Conservation (phyloP, 768 basidiomycete species). For the Hericium erinaceus region DNA sequence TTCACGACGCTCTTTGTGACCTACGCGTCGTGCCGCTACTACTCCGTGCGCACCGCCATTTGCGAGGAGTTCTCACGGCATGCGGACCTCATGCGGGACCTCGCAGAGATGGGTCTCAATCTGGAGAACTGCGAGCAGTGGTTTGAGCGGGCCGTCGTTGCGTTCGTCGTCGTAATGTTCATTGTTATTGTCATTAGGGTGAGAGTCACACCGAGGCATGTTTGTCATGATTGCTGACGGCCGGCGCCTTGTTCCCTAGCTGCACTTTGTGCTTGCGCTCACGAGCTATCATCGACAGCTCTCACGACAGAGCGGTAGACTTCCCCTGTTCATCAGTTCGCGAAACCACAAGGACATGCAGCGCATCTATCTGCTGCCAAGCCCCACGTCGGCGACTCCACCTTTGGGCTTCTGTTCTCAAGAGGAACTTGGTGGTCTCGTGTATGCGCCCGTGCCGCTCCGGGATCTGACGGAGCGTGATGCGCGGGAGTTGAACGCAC, state of each 20-base stretch:
- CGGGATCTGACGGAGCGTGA: slow-evolving; percentile 43
- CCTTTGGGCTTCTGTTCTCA: background rate
- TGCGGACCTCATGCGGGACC: slow-evolving; percentile 62
- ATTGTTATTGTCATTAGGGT: slow-evolving; percentile 61
- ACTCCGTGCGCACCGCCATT: slow-evolving; percentile 44
- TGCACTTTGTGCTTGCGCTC: slow-evolving; percentile 70
- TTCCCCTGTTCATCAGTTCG: slow-evolving; percentile 12
- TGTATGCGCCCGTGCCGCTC: slow-evolving; percentile 68
- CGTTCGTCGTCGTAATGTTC: slow-evolving; percentile 46
- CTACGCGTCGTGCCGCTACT: slow-evolving; percentile 47
- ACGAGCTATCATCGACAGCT: slow-evolving; percentile 56
- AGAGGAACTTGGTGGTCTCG: slow-evolving; percentile 19
- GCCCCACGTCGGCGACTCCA: slow-evolving; percentile 21
- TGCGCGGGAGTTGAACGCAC: slow-evolving; percentile 40
- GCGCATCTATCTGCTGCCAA: slow-evolving; percentile 57
- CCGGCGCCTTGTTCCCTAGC: slow-evolving; percentile 26
- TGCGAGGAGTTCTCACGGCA: slow-evolving; percentile 73
- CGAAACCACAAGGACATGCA: slow-evolving; percentile 27
- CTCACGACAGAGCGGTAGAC: slow-evolving; percentile 29
- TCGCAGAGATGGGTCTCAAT: slow-evolving; percentile 64
- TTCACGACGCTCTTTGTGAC: slow-evolving; percentile 46
- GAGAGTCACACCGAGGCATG: slow-evolving; percentile 20
- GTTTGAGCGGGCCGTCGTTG: slow-evolving; percentile 60
- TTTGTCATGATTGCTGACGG: background rate
- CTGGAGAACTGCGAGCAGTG: slow-evolving; percentile 77